phyloP scores from a whole-genome alignment of 2,329 filamentous ascomycete genomes.

The Didymellaceae sp. region DNA sequence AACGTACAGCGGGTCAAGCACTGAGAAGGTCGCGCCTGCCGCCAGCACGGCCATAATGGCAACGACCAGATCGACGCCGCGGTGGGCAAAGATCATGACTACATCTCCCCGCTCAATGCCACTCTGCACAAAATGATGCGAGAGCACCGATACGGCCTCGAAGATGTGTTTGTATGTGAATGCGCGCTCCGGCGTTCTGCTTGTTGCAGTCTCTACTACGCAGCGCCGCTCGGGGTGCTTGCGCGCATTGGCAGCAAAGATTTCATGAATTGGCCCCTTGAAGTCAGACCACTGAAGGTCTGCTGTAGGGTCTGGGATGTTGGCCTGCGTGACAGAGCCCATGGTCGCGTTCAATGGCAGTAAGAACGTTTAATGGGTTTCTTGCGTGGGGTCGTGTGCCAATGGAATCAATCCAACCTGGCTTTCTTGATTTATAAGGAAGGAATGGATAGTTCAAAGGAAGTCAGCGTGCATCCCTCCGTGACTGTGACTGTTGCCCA shows the following conservation, averaged over 20 bases:
- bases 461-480: slow-evolving; percentile 8
- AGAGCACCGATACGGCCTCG: slow-evolving; percentile 80
- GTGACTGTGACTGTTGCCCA: slow-evolving; percentile 8
- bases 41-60: slow-evolving; percentile 77
- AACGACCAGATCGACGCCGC: slow-evolving; percentile 77
- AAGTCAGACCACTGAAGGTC: slow-evolving; percentile 73
- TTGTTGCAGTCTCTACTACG: slow-evolving; percentile 69
- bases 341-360: slow-evolving; percentile 36
- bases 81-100: slow-evolving; percentile 89
- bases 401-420: slow-evolving; percentile 15
- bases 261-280: slow-evolving; percentile 71
- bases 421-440: slow-evolving; percentile 3
- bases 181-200: slow-evolving; percentile 61
- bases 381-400: slow-evolving; percentile 5
- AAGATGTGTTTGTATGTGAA: slow-evolving; percentile 90
- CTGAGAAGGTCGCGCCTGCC: slow-evolving; percentile 65
- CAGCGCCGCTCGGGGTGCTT: slow-evolving; percentile 72
- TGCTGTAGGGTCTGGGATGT: slow-evolving; percentile 68
- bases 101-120: slow-evolving; percentile 83
- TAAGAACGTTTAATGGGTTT: slow-evolving; percentile 8
- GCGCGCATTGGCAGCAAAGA: slow-evolving; percentile 71
- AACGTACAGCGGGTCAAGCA: slow-evolving; percentile 77
- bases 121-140: slow-evolving; percentile 76
- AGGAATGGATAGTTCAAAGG: not conserved
- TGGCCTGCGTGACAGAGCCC: slow-evolving; percentile 29